Evolutionary conservation across 495 filamentous ascomycete species (phyloP).

Genomic region (Bathelium albidoporum): DNA sequence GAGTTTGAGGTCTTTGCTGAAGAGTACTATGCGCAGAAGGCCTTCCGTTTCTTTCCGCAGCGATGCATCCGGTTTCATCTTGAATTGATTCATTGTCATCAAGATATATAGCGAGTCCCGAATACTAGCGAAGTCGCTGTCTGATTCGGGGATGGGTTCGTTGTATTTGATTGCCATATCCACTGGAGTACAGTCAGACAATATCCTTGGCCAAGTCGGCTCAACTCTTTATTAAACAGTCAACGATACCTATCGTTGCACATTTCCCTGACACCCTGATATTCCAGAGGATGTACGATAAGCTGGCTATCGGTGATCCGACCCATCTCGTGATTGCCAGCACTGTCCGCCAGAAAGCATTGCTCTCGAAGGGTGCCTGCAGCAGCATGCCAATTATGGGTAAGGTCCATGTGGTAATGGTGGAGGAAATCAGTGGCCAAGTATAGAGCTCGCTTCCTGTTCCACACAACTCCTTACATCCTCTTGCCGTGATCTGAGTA

Average conservation of each 20-base stretch:
- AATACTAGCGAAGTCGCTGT: conserved; percentile 31
- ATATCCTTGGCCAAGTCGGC: background rate
- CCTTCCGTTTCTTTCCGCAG: conserved; percentile 25
- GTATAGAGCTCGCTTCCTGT: conserved; percentile 21
- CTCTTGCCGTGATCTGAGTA: conserved; percentile 20
- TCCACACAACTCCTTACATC: conserved; percentile 28
- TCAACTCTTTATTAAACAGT: background rate
- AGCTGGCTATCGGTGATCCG: conserved; percentile 31
- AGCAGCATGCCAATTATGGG: conserved; percentile 36
- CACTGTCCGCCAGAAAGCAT: conserved; percentile 30
- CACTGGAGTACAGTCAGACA: conserved; percentile 10
- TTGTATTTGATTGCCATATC: conserved; percentile 35
- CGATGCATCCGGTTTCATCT: conserved; percentile 20
- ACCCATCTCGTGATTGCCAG: conserved; percentile 31
- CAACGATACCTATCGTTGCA: conserved; percentile 27
- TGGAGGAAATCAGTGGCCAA: conserved; percentile 28
- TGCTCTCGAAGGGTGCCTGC: conserved; percentile 40
- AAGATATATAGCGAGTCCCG: conserved; percentile 38
- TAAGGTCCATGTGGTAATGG: conserved; percentile 39
- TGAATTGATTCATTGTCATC: conserved; percentile 38
- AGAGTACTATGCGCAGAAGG: conserved; percentile 31
- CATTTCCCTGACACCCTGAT: conserved; percentile 39
- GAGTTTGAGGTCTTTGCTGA: conserved; percentile 29
- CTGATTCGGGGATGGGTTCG: conserved; percentile 11
- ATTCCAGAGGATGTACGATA: conserved; percentile 39